Conservation (phyloP, 1,284 basidiomycete species). For the Mycosarcoma maydis region DNA sequence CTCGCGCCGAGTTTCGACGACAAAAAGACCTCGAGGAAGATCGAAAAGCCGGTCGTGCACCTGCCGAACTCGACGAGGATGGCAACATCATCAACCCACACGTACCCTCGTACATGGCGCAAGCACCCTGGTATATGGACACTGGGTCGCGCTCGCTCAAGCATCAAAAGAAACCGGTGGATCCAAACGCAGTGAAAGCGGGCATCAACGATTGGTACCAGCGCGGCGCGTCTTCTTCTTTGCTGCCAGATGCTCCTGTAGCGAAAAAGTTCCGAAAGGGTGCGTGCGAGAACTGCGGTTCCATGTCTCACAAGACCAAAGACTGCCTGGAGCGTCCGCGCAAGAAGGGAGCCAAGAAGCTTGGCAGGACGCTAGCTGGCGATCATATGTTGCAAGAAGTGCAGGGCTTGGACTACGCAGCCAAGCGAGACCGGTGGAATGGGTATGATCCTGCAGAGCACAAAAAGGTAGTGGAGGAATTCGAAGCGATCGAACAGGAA, state of each 20-base stretch:
- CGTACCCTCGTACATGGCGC: conserved; percentile 78
- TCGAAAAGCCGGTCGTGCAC: conserved; percentile 95
- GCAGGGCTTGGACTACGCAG: conserved; percentile 75
- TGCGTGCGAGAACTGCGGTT: conserved; percentile 98
- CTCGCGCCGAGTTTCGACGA: conserved; percentile 88
- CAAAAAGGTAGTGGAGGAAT: conserved; percentile 88
- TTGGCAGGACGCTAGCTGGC: conserved; percentile 85
- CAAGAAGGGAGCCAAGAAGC: conserved; percentile 93
- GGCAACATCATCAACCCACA: conserved; percentile 97
- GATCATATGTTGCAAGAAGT: conserved; percentile 89
- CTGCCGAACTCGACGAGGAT: conserved; percentile 91
- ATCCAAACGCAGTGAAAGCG: conserved; percentile 74
- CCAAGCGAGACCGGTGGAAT: conserved; percentile 98
- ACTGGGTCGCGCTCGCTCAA: conserved; percentile 83
- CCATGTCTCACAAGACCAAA: conserved; percentile 87
- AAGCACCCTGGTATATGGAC: conserved; percentile 98
- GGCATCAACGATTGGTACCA: conserved; percentile 92
- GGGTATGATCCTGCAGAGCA: conserved; percentile 92
- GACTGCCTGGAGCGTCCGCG: conserved; percentile 97
- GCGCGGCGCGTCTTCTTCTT: conserved; percentile 73
- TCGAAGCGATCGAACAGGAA: conserved; percentile 85
- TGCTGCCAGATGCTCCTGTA: conserved; percentile 65
- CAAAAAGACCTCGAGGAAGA: conserved; percentile 93
- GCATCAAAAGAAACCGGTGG: conserved; percentile 80
- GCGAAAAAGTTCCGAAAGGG: conserved; percentile 95